Base-by-base conservation (phyloP, 768 basidiomycete genomes). In the Royoungia palumana region DNA sequence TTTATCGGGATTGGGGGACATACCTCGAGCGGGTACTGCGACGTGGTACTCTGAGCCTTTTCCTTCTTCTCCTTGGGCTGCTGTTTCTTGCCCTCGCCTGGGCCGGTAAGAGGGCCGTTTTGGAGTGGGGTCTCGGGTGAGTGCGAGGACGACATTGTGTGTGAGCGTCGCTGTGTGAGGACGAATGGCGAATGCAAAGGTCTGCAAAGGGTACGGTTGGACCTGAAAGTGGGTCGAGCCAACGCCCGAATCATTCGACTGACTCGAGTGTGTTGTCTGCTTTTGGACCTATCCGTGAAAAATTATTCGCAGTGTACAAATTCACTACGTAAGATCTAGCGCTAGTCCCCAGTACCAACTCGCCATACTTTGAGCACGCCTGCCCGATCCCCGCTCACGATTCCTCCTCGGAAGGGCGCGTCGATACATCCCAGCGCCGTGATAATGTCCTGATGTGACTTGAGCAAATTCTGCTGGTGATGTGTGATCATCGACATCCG, bases 301-400 rank as follows among this genome's bases (percentile, higher is more conserved):
- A 46, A 51, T 41, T 28, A 44, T 30, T 20, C n/a, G n/a, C n/a
- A n/a, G n/a, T n/a, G n/a, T n/a, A n/a, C n/a, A n/a, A n/a, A n/a
- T n/a, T n/a, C n/a, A n/a, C n/a, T n/a, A 27, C 7, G 25, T 27
- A 27, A 27, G 10, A 27, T 28, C 6, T 28, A 11, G 8, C 6
- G 10, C 56, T 59, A 70, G 27, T 79, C 78, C 5, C 72, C 65
- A 38, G 71, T 61, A 19, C 89, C 88, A 19, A 89, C 79, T 49
- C 84, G 76, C 87, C 88, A 98, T 1, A 96, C 87, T 66, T 96
- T 97, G 55, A 98, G 78, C 17, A 85, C 83, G 4, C 96, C 96
- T 19, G 85, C 77, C 40, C 91, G 77, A 65, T 98, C 95, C 2
- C 89, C 95, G 54, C 87, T 93, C n/a, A 97, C 80, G 39, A 96